A percentile compares a stretch with the other conserved stretches of the same genome.
Conservation (phyloP, 257 asterid genomes). For the Phtheirospermum japonicum region DNA sequence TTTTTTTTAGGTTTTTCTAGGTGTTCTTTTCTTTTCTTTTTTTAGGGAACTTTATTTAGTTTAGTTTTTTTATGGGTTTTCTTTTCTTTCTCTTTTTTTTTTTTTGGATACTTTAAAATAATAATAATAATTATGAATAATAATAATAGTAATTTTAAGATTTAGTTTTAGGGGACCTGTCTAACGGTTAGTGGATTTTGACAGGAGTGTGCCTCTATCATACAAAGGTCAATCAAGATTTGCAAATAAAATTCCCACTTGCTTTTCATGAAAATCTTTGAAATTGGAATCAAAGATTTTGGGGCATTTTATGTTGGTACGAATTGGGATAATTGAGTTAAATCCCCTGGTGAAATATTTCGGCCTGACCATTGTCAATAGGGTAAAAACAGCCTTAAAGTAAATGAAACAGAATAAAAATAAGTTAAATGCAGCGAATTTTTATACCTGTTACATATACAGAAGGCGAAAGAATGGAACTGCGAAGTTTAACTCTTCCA, state of each 20-base stretch:
- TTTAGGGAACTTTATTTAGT: too few relatives aligned
- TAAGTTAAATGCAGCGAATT: not conserved
- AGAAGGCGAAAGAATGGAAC: constrained; percentile 62
- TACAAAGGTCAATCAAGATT: not conserved
- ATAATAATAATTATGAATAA: too few relatives aligned
- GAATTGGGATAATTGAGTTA: constrained; percentile 2
- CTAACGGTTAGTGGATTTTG: too few relatives aligned
- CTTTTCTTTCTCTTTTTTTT: too few relatives aligned
- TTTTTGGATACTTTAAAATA: too few relatives aligned
- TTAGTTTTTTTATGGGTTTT: too few relatives aligned
- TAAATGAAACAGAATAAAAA: constrained; percentile 1
- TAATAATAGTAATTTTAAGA: too few relatives aligned
- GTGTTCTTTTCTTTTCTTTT: too few relatives aligned
- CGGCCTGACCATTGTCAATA: constrained; percentile 1
- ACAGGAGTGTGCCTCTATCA: too few relatives aligned
- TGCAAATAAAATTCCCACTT: not conserved
- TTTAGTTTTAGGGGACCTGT: too few relatives aligned
- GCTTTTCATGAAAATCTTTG: not conserved
- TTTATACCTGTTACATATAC: constrained; percentile 72
- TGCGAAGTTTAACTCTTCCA: constrained; percentile 89
- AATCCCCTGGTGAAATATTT: constrained; percentile 2
- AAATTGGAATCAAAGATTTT: constrained; percentile 1
- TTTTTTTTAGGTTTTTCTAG: too few relatives aligned
- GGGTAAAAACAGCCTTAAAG: constrained; percentile 20
- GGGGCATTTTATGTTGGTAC: not conserved